Percentiles rank a stretch among this genome's conserved stretches.
These are phyloP conservation scores for Gossypium mustelinum DNA, from an alignment of 345 rosid species.

Conservation along the genomic window DNA sequence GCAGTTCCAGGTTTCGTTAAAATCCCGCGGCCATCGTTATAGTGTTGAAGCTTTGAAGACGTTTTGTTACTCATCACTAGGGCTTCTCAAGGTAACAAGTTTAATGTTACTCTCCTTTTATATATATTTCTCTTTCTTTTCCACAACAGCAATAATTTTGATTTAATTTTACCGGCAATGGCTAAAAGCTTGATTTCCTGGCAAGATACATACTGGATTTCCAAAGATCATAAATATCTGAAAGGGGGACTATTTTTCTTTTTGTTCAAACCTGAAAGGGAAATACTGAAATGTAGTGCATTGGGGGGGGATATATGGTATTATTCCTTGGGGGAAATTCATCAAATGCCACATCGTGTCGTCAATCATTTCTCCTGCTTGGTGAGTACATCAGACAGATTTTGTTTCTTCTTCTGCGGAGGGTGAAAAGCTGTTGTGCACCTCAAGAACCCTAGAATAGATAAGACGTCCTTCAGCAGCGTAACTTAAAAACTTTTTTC, in stretches of 20 bases:
- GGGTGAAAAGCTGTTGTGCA: neutral
- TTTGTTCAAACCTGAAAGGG: neutral
- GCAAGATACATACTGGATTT: neutral
- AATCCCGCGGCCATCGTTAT: neutral
- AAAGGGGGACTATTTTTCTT: no score
- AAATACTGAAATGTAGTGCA: neutral
- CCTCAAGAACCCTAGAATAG: conserved; percentile 1
- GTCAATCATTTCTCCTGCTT: neutral
- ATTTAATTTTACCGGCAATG: neutral
- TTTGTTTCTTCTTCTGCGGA: neutral
- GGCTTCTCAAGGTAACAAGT: conserved; percentile 16
- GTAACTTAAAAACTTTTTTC: neutral
- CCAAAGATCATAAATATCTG: neutral
- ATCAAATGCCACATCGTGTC: neutral
- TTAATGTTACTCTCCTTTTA: neutral
- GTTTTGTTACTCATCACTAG: neutral
- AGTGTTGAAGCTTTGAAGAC: neutral
- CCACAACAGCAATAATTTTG: neutral
- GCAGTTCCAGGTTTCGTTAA: neutral
- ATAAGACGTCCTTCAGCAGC: neutral
- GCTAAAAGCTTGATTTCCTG: neutral
- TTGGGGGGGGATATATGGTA: neutral
- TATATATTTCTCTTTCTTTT: neutral
- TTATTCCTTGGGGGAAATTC: neutral
- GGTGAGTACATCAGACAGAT: neutral